These are phyloP conservation scores for Lanmaoa pseudosensibilis DNA, from an alignment of 768 basidiomycete species.

Conservation along the genomic window DNA sequence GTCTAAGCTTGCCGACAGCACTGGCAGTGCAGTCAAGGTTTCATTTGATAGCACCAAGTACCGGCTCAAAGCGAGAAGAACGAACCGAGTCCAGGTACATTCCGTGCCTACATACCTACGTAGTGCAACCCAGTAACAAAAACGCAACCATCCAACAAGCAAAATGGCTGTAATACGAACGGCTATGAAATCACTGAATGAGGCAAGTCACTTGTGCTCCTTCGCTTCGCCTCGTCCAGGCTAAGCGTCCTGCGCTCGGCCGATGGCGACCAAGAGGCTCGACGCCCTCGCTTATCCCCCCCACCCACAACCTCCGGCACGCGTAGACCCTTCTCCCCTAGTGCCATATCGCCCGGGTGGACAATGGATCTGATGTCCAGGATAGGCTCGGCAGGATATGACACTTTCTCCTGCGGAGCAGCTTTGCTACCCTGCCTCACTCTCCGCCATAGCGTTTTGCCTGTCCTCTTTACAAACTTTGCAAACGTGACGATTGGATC, in stretches of 20 bases:
- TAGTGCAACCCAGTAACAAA: not conserved
- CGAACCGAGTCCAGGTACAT: not conserved
- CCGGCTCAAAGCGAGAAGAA: not conserved
- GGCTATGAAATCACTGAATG: constrained; percentile 76
- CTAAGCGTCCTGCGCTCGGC: constrained; percentile 23
- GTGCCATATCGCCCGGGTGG: constrained; percentile 16
- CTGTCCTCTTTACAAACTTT: constrained; percentile 49
- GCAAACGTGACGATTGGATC: constrained; percentile 52
- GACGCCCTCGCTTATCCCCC: constrained; percentile 15
- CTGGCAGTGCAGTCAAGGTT: not conserved
- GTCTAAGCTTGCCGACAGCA: not conserved
- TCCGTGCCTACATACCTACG: not conserved
- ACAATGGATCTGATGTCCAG: constrained; percentile 27
- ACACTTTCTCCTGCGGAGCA: constrained; percentile 12
- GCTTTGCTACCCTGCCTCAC: constrained; percentile 40
- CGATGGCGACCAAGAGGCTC: constrained; percentile 29
- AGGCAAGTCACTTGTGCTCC: constrained; percentile 25
- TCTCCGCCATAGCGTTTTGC: constrained; percentile 43
- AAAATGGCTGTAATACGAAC: not conserved
- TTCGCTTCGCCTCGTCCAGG: constrained; percentile 14
- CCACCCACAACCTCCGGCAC: not conserved
- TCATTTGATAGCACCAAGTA: not conserved
- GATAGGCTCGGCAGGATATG: constrained; percentile 5
- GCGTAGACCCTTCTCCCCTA: not conserved
- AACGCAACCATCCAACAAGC: not conserved